Base-by-base conservation (phyloP, 257 asterid species). In the Nicotiana otophora region DNA sequence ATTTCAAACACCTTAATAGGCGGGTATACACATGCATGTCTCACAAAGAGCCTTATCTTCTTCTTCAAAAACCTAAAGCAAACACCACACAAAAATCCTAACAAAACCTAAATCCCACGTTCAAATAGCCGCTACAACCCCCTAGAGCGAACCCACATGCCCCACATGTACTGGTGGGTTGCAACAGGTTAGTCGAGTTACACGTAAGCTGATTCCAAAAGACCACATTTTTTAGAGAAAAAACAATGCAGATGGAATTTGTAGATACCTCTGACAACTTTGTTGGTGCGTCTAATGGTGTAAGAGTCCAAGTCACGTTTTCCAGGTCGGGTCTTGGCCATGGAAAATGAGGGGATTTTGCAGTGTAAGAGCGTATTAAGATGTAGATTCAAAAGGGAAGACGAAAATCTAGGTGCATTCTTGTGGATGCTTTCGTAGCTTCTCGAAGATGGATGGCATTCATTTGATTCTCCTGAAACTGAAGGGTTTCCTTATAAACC, bases 261-360 rank as follows among this genome's bases (percentile, higher is more conserved):
- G 31, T 30, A 39, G 10, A 23, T 88, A 93, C 97, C 92, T 88
- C 85, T 84, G 23, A 93, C 94, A 23, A 86, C 72, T 80, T 91
- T 87, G 85, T 88, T 85, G 62, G 96, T 86, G 87, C 95, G 94
- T 83, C 83, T 85, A 66, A 93, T 88, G 72, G 88, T 88, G 91
- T 86, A 90, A 19, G 85, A 81, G 54, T 84, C 88, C 75, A 92
- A 60, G 57, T 85, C 91, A 20, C 91, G 84, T 84, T 84, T 86
- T 20, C 90, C 88, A 42, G 87, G 91, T 75, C 87, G 84, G 53
- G 90, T 84, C 86, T 91, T 91, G 74, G 90, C 90, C 92, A 90
- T 90, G 83, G 84, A 19, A 63, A 82, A 46, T 63, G 54, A 48
- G 39, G 33, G 36, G 75, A 15, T 19, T 42, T 80, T 42, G 61